phyloP scores from a whole-genome alignment of 116 monocot species.

The Posidonia oceanica region DNA sequence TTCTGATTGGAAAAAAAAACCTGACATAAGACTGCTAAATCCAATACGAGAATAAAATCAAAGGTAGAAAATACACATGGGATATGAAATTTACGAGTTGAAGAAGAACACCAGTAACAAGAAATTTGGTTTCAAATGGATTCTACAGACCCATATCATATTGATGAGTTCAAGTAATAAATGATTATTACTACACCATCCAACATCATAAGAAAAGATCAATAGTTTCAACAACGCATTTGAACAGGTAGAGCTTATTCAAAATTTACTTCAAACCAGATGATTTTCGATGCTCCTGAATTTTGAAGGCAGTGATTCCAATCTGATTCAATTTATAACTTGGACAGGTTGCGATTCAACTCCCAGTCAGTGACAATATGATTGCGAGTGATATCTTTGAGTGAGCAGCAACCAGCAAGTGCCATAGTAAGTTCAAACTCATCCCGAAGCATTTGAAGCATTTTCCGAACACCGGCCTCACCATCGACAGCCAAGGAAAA shows the following conservation, averaged over 20 bases:
- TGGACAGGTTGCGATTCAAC: constrained; percentile 19
- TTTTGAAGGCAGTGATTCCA: background rate
- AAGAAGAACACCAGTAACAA: too few species aligned
- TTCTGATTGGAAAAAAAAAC: too few species aligned
- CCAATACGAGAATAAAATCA: too few species aligned
- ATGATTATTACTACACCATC: too few species aligned
- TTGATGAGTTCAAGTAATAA: too few species aligned
- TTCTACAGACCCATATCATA: too few species aligned
- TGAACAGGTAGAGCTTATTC: background rate
- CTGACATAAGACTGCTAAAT: too few species aligned
- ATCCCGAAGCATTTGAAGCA: constrained; percentile 74
- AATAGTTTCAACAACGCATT: too few species aligned
- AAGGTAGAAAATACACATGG: too few species aligned
- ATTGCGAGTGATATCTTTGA: constrained; percentile 63
- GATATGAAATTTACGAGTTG: too few species aligned
- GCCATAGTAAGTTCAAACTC: constrained; percentile 90
- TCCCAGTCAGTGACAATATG: constrained; percentile 53
- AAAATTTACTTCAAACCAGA: background rate
- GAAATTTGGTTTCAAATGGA: too few species aligned
- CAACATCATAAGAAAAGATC: too few species aligned
- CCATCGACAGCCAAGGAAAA: constrained; percentile 76
- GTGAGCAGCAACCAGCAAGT: constrained; percentile 65
- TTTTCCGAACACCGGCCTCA: constrained; percentile 63
- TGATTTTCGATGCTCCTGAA: background rate
- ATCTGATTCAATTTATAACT: constrained; percentile 17